These are phyloP conservation scores for Fusarium piperis DNA, from an alignment of 2,329 filamentous ascomycete genomes.

Conservation along the genomic window DNA sequence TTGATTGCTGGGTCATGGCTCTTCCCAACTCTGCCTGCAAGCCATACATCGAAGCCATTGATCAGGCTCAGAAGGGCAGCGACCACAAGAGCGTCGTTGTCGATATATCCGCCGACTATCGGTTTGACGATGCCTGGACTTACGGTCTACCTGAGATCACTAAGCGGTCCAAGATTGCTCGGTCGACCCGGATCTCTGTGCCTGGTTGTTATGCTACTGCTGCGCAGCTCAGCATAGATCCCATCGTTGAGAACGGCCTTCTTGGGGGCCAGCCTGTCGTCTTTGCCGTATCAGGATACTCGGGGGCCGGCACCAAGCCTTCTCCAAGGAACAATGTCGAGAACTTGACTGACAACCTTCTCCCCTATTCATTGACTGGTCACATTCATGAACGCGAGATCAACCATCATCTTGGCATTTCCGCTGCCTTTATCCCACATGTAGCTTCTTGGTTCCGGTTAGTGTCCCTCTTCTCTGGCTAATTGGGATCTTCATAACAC, in stretches of 20 bases:
- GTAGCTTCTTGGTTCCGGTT: background rate
- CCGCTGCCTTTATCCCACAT: background rate
- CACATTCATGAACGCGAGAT: background rate
- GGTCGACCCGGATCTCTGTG: background rate
- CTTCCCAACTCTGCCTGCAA: slow-evolving; percentile 95
- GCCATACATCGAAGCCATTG: slow-evolving; percentile 88
- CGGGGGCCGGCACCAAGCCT: background rate
- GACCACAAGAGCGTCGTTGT: slow-evolving; percentile 78
- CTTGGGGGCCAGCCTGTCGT: background rate
- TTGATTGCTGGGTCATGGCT: slow-evolving; percentile 98
- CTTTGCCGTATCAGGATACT: background rate
- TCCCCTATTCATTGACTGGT: background rate
- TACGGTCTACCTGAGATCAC: background rate
- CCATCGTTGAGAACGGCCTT: background rate
- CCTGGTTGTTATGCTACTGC: background rate
- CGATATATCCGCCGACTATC: slow-evolving; percentile 93
- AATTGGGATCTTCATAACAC: background rate
- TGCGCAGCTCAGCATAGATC: background rate
- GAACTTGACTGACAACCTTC: background rate
- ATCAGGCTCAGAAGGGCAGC: slow-evolving; percentile 5
- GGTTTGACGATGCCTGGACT: slow-evolving; percentile 73
- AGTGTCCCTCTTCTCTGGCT: fast-evolving
- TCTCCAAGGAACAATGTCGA: background rate
- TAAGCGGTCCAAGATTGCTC: background rate
- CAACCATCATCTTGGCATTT: background rate